Percentiles rank a stretch among this genome's conserved stretches.
Conservation (phyloP, 257 asterid species). For the Lycium ferocissimum region DNA sequence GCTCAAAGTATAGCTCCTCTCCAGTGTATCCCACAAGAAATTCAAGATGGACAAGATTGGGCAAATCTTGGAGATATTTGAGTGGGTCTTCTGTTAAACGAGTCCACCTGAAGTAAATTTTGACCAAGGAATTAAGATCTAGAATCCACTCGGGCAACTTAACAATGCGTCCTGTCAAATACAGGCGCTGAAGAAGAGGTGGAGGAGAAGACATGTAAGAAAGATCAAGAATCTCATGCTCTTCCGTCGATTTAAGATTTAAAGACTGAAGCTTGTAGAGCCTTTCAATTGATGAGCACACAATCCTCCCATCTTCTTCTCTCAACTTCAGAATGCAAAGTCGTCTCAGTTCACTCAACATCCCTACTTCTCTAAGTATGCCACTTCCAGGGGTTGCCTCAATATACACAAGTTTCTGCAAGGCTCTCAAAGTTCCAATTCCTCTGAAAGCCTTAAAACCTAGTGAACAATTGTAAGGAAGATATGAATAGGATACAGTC, state of each 20-base stretch:
- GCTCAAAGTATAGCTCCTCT: slow-evolving; percentile 32
- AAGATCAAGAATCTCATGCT: slow-evolving; percentile 44
- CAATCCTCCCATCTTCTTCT: slow-evolving; percentile 39
- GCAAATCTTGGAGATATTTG: slow-evolving; percentile 46
- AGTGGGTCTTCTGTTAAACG: slow-evolving; percentile 46
- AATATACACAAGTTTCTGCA: slow-evolving; percentile 38
- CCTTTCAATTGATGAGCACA: slow-evolving; percentile 43
- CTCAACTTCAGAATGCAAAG: slow-evolving; percentile 40
- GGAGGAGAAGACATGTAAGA: slow-evolving; percentile 35
- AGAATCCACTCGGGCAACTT: slow-evolving; percentile 43
- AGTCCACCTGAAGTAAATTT: slow-evolving; percentile 42
- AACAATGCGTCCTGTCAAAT: slow-evolving; percentile 37
- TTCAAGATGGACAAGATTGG: slow-evolving; percentile 44
- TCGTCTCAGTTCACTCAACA: slow-evolving; percentile 39
- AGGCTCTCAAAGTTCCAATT: slow-evolving; percentile 38
- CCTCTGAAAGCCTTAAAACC: slow-evolving; percentile 48
- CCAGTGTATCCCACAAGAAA: slow-evolving; percentile 37
- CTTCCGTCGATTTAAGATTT: slow-evolving; percentile 32
- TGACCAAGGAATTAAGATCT: slow-evolving; percentile 39
- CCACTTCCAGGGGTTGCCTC: slow-evolving; percentile 39
- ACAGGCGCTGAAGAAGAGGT: slow-evolving; percentile 43
- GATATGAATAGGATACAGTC: slow-evolving; percentile 30
- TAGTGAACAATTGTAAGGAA: slow-evolving; percentile 36
- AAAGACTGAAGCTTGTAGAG: slow-evolving; percentile 40
- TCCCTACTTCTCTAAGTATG: slow-evolving; percentile 36